Evolutionary conservation across 768 basidiomycete genomes (phyloP).

Genomic region (Austroboletus eburneus): DNA sequence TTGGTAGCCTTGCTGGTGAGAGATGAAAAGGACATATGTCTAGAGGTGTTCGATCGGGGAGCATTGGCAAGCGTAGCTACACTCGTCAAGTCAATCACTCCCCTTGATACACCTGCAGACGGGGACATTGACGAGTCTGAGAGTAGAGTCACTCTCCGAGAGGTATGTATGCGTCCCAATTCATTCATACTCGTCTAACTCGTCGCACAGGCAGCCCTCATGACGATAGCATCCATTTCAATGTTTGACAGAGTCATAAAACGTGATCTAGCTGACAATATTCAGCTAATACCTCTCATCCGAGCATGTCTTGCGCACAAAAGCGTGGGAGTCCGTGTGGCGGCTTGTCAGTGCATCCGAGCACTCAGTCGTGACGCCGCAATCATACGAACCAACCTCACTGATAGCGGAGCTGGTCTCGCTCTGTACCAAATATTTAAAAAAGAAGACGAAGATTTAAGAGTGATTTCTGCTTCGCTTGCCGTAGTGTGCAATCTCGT

Average conservation of each 20-base stretch:
- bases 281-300: slow-evolving; percentile 51
- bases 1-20: slow-evolving; percentile 57
- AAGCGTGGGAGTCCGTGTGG: slow-evolving; percentile 74
- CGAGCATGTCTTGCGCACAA: slow-evolving; percentile 53
- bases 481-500: slow-evolving; percentile 82
- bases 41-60: slow-evolving; percentile 66
- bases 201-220: slow-evolving; percentile 58
- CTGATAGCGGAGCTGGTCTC: slow-evolving; percentile 77
- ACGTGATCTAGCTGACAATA: slow-evolving; percentile 57
- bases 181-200: slow-evolving; percentile 1
- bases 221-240: slow-evolving; percentile 66
- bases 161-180: slow-evolving; percentile 39
- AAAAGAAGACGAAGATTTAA: slow-evolving; percentile 57
- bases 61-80: slow-evolving; percentile 52
- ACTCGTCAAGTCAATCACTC: slow-evolving; percentile 53
- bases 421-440: slow-evolving; percentile 60
- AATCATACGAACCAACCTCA: slow-evolving; percentile 77
- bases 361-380: slow-evolving; percentile 76
- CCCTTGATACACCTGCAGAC: slow-evolving; percentile 40
- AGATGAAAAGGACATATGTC: slow-evolving; percentile 65
- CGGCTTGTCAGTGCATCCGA: slow-evolving; percentile 81
- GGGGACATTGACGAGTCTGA: slow-evolving; percentile 74
- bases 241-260: slow-evolving; percentile 74
- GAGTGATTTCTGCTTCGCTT: slow-evolving; percentile 68
- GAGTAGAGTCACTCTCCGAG: slow-evolving; percentile 50